Evolutionary conservation across 2,329 filamentous ascomycete species (phyloP).

Genomic region (Lithohypha guttulata): DNA sequence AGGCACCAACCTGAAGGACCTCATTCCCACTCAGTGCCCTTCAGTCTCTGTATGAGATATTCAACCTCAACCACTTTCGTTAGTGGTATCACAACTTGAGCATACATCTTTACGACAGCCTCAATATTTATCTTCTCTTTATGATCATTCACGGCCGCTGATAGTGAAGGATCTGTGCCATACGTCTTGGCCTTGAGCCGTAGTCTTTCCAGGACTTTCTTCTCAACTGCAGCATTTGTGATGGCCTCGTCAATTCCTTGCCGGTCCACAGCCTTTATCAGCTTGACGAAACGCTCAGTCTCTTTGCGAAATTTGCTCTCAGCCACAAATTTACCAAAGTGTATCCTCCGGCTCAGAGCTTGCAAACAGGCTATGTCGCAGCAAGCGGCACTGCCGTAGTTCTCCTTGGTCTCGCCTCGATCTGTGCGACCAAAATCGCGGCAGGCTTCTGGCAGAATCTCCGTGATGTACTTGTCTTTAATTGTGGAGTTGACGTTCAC

Average conservation of each 20-base stretch:
- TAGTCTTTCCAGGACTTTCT: conserved; percentile 79
- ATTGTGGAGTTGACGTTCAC: conserved; percentile 86
- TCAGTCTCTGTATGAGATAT: conserved; percentile 88
- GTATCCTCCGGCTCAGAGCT: conserved; percentile 78
- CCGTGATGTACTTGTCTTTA: conserved; percentile 70
- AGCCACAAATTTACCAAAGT: conserved; percentile 97
- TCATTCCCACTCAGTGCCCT: conserved; percentile 40
- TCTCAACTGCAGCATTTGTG: conserved; percentile 78
- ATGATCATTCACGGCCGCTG: conserved; percentile 33
- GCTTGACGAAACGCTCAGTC: conserved; percentile 62
- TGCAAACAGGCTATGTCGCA: conserved; percentile 86
- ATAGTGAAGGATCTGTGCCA: conserved; percentile 69
- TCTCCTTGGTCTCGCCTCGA: conserved; percentile 76
- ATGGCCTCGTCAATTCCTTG: conserved; percentile 80
- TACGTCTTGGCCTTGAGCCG: conserved; percentile 86
- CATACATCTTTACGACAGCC: conserved; percentile 79
- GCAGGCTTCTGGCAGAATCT: conserved; percentile 76
- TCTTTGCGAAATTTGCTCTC: conserved; percentile 89
- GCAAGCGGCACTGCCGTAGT: conserved; percentile 87
- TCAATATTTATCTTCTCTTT: conserved; percentile 75
- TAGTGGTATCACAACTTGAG: conserved; percentile 84
- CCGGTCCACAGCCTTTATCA: conserved; percentile 74
- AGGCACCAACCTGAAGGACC: conserved; percentile 29
- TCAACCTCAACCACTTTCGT: conserved; percentile 99
- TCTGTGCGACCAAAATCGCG: conserved; percentile 66